Evolutionary conservation across 1,284 basidiomycete genomes (phyloP), one percentile per base, ranked within the genome.

Genomic region (Microbotryomycetes sp.): DNA sequence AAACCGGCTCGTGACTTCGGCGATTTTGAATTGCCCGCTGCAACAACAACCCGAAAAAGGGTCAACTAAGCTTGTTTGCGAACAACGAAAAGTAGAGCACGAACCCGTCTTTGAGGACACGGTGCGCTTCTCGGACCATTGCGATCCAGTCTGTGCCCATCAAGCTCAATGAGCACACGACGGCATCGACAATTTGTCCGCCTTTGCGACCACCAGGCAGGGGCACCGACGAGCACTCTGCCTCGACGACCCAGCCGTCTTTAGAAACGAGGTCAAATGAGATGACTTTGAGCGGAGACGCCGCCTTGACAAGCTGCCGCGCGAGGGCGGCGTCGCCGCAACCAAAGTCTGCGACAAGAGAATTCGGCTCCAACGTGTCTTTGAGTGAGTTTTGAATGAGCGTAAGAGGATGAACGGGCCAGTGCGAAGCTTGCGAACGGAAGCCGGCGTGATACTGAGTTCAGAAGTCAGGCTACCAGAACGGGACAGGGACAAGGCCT

Each of bases 141-240:
- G 81, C 82, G 16, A 91, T 82, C 96, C 96, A 99, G 74, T 99
- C 97, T 11, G 86, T 90, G 41, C 91, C 89, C 96, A 99, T 99
- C 63, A 99, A 79, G 71, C 91, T 94, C 62, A 99, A 79, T 47
- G 92, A 91, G 74, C 92, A 98, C 28, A 98, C 86, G 1, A 85
- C 91, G 5, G 89, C 86, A 73, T 99, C 94, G 3, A 89, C 89
- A 5, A 96, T 76, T 65, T 89, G 70, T 21, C 73, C 71, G n/a
- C 68, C 71, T 5, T 35, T 31, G 1, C 21, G 35, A 2, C 58
- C 62, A 1, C 68, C 70, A 0, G 71, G 71, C 11, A 73, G 35
- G 1, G 71, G 71, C 3, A 73, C 66, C 7, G 57, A 61, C 26
- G 64, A 65, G 60, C 71, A 73, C 56, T 73, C 70, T 3, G 71